Evolutionary conservation across 75 land plant genomes (phyloP), one percentile per base, ranked within the genome.

Genomic region (Pinus albicaulis): DNA sequence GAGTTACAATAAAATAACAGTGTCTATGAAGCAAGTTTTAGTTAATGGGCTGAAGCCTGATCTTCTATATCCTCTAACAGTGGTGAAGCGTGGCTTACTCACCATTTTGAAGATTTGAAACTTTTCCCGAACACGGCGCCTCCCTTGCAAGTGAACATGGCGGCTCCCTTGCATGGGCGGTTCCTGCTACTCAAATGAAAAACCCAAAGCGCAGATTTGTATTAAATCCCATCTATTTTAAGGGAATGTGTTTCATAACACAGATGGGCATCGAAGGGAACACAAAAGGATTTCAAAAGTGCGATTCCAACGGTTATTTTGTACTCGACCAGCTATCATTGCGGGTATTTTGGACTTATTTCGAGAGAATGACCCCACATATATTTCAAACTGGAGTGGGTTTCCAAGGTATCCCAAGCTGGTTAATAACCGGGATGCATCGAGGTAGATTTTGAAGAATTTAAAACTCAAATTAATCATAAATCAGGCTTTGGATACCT

Each of bases 71-170:
- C 76, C 15, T 28, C 14, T 22, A 8, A 25, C n/a, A 74, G 25
- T n/a, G 3, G 58, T 23, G 6, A 24, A 25, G 76, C 5, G 55
- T 53, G 23, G 24, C 16, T 41, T 61, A 34, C 82, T 77, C 66
- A 80, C 82, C 82, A 81, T 81, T 81, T 81, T 57, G 73, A 71
- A 56, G 82, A 80, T 15, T 81, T 81, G 82, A 81, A 81, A 48
- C 82, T 72, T 55, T 78, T 78, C 48, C 73, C 58, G 52, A 81
- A 78, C 82, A 81, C 78, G 3, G 80, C 34, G 24, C 24, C 63
- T 61, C 63, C 41, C 41, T 38, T 38, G 41, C 41, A 38, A 38
- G 5, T 5, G 41, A 38, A 38, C 41, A 38, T 5, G 28, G 28
- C 28, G 28, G 25, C 24, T 26, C 28, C 65, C 34, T 62, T 62